A percentile compares a stretch with the other conserved stretches of the same genome.
Evolutionary conservation across 202 grass and related monocot genomes (phyloP).

Genomic region (Dendrocalamus latiflorus): DNA sequence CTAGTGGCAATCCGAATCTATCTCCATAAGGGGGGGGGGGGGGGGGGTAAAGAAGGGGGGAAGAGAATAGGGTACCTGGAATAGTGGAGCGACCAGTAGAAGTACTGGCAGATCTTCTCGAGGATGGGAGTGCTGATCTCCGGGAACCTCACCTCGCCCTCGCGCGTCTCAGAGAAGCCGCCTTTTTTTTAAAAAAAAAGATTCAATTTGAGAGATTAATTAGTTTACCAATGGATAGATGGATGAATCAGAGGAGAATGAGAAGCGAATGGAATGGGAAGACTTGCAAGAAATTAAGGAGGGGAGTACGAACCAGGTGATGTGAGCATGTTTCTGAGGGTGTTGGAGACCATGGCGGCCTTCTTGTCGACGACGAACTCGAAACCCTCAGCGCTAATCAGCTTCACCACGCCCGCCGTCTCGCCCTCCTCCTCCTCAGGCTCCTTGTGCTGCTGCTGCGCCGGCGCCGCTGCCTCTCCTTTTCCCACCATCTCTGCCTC

Average conservation of each 20-base stretch:
- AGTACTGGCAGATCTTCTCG: slow-evolving; percentile 96
- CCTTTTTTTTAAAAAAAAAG: slow-evolving; percentile 16
- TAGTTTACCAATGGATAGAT: neutral
- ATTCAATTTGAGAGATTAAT: neutral
- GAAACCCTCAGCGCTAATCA: slow-evolving; percentile 92
- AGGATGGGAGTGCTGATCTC: slow-evolving; percentile 72
- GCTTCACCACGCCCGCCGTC: slow-evolving; percentile 68
- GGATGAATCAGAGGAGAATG: neutral
- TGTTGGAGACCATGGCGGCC: slow-evolving; percentile 92
- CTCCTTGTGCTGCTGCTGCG: neutral
- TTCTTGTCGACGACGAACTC: slow-evolving; percentile 91
- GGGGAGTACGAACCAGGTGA: slow-evolving; percentile 49
- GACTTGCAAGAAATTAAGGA: neutral
- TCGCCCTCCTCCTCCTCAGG: slow-evolving; percentile 9
- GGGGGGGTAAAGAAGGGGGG: neutral
- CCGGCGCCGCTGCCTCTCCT: slow-evolving; percentile 1
- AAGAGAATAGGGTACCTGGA: slow-evolving; percentile 27
- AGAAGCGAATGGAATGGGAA: neutral
- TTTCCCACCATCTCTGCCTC: slow-evolving; percentile 20
- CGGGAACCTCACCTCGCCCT: slow-evolving; percentile 84
- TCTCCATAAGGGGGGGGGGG: no score
- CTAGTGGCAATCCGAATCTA: neutral
- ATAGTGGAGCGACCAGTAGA: slow-evolving; percentile 92
- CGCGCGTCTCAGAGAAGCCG: slow-evolving; percentile 73
- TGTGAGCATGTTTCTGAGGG: slow-evolving; percentile 92